A percentile compares a stretch with the other conserved stretches of the same genome.
Conservation (phyloP, 2,329 filamentous ascomycete species). For the Diaporthe citrichinensis region DNA sequence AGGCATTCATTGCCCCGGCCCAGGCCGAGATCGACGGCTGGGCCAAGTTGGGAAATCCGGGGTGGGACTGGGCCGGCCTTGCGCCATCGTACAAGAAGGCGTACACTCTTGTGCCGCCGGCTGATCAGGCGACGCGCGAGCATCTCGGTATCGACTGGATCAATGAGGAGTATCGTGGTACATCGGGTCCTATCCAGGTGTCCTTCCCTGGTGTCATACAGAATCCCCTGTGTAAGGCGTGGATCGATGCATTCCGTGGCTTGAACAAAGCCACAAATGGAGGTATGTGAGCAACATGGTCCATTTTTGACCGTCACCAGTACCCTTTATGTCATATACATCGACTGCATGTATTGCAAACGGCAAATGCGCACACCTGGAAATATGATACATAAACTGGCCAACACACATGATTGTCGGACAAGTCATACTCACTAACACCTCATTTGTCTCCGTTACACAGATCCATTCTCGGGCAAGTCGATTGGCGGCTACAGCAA, state of each 20-base stretch:
- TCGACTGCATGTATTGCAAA: neutral
- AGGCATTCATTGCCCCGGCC: conserved; percentile 43
- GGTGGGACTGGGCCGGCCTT: conserved; percentile 45
- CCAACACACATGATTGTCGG: neutral
- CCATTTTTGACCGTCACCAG: neutral
- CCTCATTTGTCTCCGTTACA: neutral
- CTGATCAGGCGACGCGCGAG: conserved; percentile 40
- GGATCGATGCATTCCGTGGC: conserved; percentile 45
- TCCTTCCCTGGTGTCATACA: conserved; percentile 45
- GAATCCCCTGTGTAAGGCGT: conserved; percentile 45
- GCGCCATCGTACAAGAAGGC: conserved; percentile 42
- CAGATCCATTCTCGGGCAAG: conserved; percentile 46
- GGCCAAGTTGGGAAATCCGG: conserved; percentile 44
- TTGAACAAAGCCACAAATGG: conserved; percentile 44
- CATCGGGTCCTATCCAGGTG: conserved; percentile 44
- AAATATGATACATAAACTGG: neutral
- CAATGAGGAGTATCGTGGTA: conserved; percentile 42
- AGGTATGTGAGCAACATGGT: conserved; percentile 37
- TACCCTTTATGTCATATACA: neutral
- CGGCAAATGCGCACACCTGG: neutral
- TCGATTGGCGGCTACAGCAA: conserved; percentile 46
- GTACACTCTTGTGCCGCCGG: conserved; percentile 43
- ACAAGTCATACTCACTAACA: neutral
- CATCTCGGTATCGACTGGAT: conserved; percentile 46
- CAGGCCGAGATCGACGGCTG: conserved; percentile 44